Evolutionary conservation across 257 asterid species (phyloP), one percentile per base, ranked within the genome.

Genomic region (Cruciata laevipes): DNA sequence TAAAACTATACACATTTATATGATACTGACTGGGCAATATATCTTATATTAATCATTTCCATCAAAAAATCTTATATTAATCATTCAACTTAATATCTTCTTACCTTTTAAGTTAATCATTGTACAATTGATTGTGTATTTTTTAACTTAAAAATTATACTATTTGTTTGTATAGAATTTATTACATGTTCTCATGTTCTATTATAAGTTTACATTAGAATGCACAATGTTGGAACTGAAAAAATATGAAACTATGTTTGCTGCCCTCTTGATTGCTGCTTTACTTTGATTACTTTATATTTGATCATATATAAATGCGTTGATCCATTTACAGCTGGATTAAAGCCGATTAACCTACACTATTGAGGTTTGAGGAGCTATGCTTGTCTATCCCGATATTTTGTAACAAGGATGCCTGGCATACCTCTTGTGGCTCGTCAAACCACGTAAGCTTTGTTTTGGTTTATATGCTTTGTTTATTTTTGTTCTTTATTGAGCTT

Each of bases 361-460:
- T 20, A 17, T 61, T 27, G 24, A 68, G 58, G 67, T 66, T 68
- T 30, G 65, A 63, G 65, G 75, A 80, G 78, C 80, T 65, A 78
- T 86, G 87, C 69, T 68, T 72, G 59, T 65, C 44, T 58, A 74
- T 70, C 66, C 68, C 65, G 65, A 51, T 68, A 67, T 70, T 59
- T 49, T 78, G 11, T 83, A 78, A 80, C 66, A 75, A 86, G 95
- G 84, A 88, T 88, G 95, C 95, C 96, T 49, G 96, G 96, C 80
- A 86, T 90, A 79, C 97, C 95, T 73, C 87, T 90, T 68, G 95
- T 86, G 75, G 86, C 88, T 58, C 91, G 93, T 76, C 95, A 86
- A 83, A 81, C 93, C 77, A 81, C 86, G 96, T 88, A 82, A 79
- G 97, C 75, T 72, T 72, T 76, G 63, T 49, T 63, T 60, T 0